phyloP scores from a whole-genome alignment of 345 rosid genomes.

The Moricandia moricandioides region DNA sequence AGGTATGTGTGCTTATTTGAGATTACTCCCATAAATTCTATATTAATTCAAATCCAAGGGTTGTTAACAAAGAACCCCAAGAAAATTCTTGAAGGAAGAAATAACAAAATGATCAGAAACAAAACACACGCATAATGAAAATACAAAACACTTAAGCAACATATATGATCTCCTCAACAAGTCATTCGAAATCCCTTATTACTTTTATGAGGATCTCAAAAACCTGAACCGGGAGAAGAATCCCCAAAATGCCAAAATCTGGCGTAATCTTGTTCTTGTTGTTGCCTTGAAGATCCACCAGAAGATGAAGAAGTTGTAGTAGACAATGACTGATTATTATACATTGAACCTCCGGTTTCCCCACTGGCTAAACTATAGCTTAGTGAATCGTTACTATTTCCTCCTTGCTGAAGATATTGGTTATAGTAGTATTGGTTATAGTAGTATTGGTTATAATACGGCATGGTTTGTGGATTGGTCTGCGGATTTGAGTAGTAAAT shows the following conservation, averaged over 20 bases:
- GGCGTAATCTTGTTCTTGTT: conserved; percentile 29
- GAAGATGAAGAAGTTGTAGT: conserved; percentile 32
- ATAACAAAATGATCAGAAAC: conserved; percentile 25
- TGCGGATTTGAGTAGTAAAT: conserved; percentile 29
- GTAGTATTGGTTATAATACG: conserved; percentile 28
- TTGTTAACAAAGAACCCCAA: conserved; percentile 12
- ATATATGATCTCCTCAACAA: conserved; percentile 18
- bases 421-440: conserved; percentile 29
- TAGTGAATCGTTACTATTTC: conserved; percentile 21
- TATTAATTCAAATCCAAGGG: conserved; percentile 13
- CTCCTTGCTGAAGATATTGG: conserved; percentile 35
- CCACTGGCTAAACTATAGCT: conserved; percentile 27
- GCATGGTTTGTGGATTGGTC: conserved; percentile 20
- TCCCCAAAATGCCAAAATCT: conserved; percentile 36
- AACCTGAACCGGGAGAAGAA: conserved; percentile 31
- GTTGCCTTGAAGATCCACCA: conserved; percentile 37
- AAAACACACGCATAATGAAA: conserved; percentile 17
- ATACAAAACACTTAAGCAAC: conserved; percentile 26
- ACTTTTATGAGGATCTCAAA: conserved; percentile 21
- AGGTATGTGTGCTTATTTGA: not conserved
- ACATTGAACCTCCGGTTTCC: conserved; percentile 23
- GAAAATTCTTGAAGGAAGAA: conserved; percentile 10
- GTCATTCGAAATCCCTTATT: conserved; percentile 6
- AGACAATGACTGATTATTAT: conserved; percentile 16
- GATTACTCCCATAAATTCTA: not conserved